Percentiles rank a stretch among this genome's conserved stretches.
Evolutionary conservation across 108 stramenopile species (phyloP).

Genomic region (Tribonema minus): DNA sequence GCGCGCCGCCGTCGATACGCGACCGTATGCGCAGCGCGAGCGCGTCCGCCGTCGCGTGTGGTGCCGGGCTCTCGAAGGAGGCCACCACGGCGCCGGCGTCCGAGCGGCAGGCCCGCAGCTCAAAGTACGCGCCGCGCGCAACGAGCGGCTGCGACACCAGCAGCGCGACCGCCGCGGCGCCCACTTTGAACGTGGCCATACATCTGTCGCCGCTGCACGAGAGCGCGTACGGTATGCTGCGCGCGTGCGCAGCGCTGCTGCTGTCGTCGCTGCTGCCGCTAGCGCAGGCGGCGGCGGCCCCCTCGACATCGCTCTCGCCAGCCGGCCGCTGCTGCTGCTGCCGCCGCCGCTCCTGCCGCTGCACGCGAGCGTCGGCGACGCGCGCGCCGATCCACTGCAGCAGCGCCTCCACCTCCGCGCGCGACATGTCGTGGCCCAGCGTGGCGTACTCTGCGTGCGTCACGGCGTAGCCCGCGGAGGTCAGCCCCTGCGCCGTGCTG

Average conservation of each 20-base stretch:
- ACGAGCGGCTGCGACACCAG: not conserved
- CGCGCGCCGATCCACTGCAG: not conserved
- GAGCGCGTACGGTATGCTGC: not conserved
- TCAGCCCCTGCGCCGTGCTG: not conserved
- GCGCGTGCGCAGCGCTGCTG: not conserved
- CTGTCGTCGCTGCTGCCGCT: not conserved
- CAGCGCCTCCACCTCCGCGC: not conserved
- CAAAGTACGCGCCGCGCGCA: not conserved
- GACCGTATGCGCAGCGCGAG: not conserved
- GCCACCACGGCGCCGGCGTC: not conserved
- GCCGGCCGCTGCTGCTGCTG: not conserved
- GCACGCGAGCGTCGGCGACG: not conserved
- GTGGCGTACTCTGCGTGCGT: not conserved
- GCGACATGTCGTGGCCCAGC: not conserved
- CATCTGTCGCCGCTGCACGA: not conserved
- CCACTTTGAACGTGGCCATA: not conserved
- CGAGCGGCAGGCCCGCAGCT: not conserved
- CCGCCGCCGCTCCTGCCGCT: not conserved
- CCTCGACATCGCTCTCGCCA: not conserved
- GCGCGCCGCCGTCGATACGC: not conserved
- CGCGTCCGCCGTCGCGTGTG: not conserved
- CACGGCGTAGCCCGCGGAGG: not conserved
- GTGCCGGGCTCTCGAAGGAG: not conserved
- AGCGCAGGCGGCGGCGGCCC: not conserved
- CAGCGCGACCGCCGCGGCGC: not conserved